Evolutionary conservation across 768 basidiomycete genomes (phyloP).

Genomic region (Phylloporus sp.): DNA sequence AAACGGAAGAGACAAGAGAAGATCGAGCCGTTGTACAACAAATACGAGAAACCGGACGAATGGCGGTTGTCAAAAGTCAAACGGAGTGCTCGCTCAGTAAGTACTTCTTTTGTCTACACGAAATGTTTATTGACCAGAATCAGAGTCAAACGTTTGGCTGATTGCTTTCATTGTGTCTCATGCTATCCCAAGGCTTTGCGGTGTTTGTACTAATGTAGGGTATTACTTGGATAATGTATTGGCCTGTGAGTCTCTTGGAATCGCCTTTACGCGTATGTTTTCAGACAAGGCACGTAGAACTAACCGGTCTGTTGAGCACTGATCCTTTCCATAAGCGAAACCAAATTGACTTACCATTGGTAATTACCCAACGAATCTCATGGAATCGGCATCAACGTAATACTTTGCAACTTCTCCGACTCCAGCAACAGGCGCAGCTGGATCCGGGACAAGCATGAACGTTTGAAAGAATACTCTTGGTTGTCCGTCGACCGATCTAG

Average conservation of each 20-base stretch:
- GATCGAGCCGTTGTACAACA: slow-evolving; percentile 94
- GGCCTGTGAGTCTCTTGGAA: neutral
- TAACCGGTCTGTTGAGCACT: neutral
- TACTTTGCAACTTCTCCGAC: slow-evolving; percentile 78
- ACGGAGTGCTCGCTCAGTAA: slow-evolving; percentile 78
- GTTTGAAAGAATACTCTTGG: slow-evolving; percentile 86
- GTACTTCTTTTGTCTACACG: slow-evolving; percentile 22
- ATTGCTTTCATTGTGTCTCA: slow-evolving; percentile 11
- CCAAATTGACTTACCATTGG: neutral
- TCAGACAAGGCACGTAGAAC: neutral
- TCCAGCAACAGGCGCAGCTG: slow-evolving; percentile 57
- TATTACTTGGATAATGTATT: slow-evolving; percentile 4
- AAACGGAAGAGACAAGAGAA: slow-evolving; percentile 95
- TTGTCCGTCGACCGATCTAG: slow-evolving; percentile 64
- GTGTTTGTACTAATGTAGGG: slow-evolving; percentile 12
- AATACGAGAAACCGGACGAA: slow-evolving; percentile 91
- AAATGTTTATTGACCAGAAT: slow-evolving; percentile 10
- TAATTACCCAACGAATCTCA: slow-evolving; percentile 75
- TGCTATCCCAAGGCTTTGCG: neutral
- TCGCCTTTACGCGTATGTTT: neutral
- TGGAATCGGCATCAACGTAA: slow-evolving; percentile 72
- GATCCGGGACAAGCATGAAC: slow-evolving; percentile 79
- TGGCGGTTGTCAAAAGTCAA: slow-evolving; percentile 94
- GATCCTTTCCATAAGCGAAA: neutral
- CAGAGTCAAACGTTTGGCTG: slow-evolving; percentile 91